Percentiles rank a stretch among this genome's conserved stretches.
These are phyloP conservation scores for Fusarium mangiferae DNA, from an alignment of 2,329 filamentous ascomycete genomes.

Conservation along the genomic window DNA sequence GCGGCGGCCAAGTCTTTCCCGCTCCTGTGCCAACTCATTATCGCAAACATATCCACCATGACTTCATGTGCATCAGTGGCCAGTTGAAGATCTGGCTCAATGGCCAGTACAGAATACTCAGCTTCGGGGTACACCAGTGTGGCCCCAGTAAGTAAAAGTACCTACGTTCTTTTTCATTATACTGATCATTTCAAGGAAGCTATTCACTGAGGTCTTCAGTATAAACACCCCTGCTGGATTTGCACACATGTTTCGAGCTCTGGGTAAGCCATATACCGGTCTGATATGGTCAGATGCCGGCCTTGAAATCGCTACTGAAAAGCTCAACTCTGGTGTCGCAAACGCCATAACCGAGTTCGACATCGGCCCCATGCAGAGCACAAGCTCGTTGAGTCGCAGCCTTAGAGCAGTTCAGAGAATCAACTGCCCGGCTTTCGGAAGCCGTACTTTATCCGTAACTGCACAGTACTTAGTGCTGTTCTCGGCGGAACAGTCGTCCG, in stretches of 20 bases:
- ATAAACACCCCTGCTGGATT: neutral
- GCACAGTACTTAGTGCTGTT: neutral
- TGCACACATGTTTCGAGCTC: neutral
- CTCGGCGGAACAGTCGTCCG: neutral
- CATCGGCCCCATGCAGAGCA: neutral
- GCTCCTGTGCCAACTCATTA: neutral
- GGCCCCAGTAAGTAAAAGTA: neutral
- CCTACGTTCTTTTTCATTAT: accelerated
- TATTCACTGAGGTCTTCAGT: neutral
- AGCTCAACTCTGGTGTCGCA: no score
- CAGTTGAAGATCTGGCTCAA: neutral
- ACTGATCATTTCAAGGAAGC: neutral
- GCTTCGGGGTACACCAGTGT: no score
- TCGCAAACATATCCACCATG: neutral
- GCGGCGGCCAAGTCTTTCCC: neutral
- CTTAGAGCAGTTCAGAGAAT: no score
- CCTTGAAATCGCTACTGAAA: neutral
- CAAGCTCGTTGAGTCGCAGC: neutral
- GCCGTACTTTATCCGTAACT: neutral
- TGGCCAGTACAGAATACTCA: neutral
- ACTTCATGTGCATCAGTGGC: neutral
- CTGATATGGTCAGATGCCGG: neutral
- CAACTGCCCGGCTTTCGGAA: neutral
- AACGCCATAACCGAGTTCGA: neutral
- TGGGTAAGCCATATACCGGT: neutral